A percentile compares a stretch with the other conserved stretches of the same genome.
Conservation (phyloP, 2,329 filamentous ascomycete species). For the Leptoxyphium fumago region DNA sequence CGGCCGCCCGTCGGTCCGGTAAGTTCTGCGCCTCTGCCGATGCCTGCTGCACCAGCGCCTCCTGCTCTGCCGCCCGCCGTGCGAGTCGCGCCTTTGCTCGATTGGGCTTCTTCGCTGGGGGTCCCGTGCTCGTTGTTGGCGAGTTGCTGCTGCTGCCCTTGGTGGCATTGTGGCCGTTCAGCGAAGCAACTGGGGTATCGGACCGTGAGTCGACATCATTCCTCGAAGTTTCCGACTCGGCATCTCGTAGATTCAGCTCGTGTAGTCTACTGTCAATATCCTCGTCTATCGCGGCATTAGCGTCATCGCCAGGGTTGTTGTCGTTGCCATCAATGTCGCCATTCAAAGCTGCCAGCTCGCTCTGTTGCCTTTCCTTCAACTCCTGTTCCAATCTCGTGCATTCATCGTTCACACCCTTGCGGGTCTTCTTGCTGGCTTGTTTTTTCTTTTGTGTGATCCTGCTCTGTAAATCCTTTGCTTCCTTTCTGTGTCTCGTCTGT, state of each 20-base stretch:
- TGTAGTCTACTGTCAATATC: not conserved
- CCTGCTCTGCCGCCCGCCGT: slow-evolving; percentile 71
- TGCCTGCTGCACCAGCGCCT: slow-evolving; percentile 52
- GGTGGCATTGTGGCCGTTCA: slow-evolving; percentile 4
- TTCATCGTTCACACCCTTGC: slow-evolving; percentile 46
- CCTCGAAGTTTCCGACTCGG: not conserved
- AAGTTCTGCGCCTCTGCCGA: slow-evolving; percentile 60
- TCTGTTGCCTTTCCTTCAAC: slow-evolving; percentile 38
- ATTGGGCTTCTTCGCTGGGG: slow-evolving; percentile 56
- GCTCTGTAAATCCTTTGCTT: slow-evolving; percentile 72
- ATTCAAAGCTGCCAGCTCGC: slow-evolving; percentile 34
- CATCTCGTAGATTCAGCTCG: not conserved
- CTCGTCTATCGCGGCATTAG: not conserved
- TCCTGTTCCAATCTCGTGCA: slow-evolving; percentile 44
- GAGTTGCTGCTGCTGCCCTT: slow-evolving; percentile 2
- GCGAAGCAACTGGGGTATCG: not conserved
- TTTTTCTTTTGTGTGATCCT: slow-evolving; percentile 93
- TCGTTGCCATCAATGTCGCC: not conserved
- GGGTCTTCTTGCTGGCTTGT: slow-evolving; percentile 71
- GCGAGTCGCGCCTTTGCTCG: slow-evolving; percentile 84
- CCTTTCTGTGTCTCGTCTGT: slow-evolving; percentile 68
- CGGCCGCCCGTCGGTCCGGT: slow-evolving; percentile 56
- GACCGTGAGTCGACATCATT: not conserved
- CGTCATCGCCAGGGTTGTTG: not conserved
- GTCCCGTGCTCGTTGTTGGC: slow-evolving; percentile 8